Percentiles rank a stretch among this genome's conserved stretches.
These are phyloP conservation scores for Kodamaea laetipori DNA, from an alignment of 805 yeast genomes.

Conservation along the genomic window DNA sequence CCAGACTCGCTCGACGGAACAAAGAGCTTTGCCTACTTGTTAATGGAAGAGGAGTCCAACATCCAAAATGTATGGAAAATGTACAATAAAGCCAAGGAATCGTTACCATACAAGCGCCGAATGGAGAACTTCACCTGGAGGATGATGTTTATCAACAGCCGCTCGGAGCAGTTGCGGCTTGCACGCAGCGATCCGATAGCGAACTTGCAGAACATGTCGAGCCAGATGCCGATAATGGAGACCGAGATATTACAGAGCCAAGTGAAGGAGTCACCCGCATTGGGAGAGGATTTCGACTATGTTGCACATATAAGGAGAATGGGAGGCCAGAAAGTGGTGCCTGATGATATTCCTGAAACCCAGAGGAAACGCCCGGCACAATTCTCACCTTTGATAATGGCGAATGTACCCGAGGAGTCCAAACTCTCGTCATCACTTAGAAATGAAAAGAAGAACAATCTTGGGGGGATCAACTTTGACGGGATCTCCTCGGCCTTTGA, in stretches of 20 bases:
- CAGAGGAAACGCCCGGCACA: constrained; percentile 25
- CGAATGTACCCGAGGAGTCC: constrained; percentile 9
- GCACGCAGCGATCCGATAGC: neutral
- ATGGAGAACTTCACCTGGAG: constrained; percentile 90
- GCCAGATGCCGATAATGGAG: constrained; percentile 10
- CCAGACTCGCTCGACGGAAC: neutral
- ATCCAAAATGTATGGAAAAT: constrained; percentile 65
- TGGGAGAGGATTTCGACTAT: constrained; percentile 59
- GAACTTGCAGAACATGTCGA: neutral
- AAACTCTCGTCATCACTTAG: constrained; percentile 20
- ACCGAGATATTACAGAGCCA: neutral
- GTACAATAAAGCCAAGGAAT: constrained; percentile 74
- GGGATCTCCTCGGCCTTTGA: constrained; percentile 18
- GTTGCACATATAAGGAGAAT: constrained; percentile 63
- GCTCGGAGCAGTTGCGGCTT: constrained; percentile 4
- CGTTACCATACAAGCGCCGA: constrained; percentile 71
- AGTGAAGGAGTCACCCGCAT: constrained; percentile 21
- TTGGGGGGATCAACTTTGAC: neutral
- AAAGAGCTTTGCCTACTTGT: constrained; percentile 2
- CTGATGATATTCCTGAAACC: neutral
- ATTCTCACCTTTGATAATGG: constrained; percentile 22
- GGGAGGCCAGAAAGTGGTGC: constrained; percentile 28
- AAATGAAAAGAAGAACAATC: constrained; percentile 15
- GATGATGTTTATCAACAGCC: constrained; percentile 60
- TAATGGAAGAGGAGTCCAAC: constrained; percentile 15